A percentile compares a stretch with the other conserved stretches of the same genome.
These are phyloP conservation scores for Cystobasidiopsis lactophilus DNA, from an alignment of 768 basidiomycete genomes.

Conservation along the genomic window DNA sequence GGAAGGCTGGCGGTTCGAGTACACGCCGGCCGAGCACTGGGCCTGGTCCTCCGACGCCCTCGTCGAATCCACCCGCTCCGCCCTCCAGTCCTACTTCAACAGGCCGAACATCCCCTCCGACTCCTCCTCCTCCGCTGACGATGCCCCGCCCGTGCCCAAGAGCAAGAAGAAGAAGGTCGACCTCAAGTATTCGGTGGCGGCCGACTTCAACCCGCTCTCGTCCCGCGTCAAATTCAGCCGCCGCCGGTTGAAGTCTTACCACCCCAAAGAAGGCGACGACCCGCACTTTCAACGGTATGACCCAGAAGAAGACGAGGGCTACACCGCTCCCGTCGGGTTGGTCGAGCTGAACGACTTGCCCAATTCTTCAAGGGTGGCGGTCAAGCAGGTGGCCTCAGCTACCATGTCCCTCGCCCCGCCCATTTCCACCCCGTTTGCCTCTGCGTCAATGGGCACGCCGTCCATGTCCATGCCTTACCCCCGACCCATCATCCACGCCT, in stretches of 20 bases:
- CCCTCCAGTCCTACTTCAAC: not conserved
- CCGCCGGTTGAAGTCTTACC: not conserved
- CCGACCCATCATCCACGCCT: conserved; percentile 28
- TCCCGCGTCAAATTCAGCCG: not conserved
- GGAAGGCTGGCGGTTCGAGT: conserved; percentile 20
- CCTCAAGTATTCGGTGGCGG: not conserved
- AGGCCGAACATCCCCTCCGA: too few species aligned
- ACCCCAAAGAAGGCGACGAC: not conserved
- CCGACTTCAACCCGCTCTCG: too few species aligned
- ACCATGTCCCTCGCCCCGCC: conserved; percentile 14
- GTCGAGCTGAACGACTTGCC: not conserved
- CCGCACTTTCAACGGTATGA: not conserved
- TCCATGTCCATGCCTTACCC: conserved; percentile 18
- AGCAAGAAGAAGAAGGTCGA: not conserved
- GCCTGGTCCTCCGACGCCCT: conserved; percentile 1
- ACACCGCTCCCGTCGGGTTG: not conserved
- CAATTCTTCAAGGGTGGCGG: conserved; percentile 1
- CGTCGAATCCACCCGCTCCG: not conserved
- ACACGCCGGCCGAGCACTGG: conserved; percentile 12
- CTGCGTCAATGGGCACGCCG: conserved; percentile 11
- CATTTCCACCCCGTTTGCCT: conserved; percentile 10
- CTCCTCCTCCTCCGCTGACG: not conserved
- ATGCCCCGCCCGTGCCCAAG: not conserved
- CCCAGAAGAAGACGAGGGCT: not conserved
- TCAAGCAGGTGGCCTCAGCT: conserved; percentile 16